Conservation (phyloP, 164 flowering plant genomes). For the Liquidambar formosana region DNA sequence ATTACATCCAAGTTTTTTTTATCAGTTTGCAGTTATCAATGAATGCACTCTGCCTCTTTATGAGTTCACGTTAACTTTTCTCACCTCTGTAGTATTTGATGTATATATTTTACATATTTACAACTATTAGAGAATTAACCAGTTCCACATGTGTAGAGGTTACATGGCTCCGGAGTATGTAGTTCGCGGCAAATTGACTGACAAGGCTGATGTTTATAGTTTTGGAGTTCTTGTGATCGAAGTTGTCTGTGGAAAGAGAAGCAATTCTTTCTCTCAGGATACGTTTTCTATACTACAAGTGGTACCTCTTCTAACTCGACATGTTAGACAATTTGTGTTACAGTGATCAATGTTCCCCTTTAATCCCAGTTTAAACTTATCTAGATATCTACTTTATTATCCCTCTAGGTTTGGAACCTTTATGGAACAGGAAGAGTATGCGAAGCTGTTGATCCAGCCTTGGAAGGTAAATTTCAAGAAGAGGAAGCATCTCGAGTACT, state of each 20-base stretch:
- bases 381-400: neutral
- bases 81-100: too few species aligned
- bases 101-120: too few species aligned
- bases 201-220: constrained; percentile 78
- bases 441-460: constrained; percentile 59
- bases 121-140: neutral
- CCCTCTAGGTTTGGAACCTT: constrained; percentile 64
- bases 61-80: too few species aligned
- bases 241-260: constrained; percentile 46
- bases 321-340: neutral
- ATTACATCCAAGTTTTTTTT: too few species aligned
- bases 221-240: constrained; percentile 70
- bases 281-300: constrained; percentile 40
- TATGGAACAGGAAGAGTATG: constrained; percentile 37
- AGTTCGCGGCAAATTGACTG: constrained; percentile 60
- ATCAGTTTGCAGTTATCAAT: too few species aligned
- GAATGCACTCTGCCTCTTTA: too few species aligned
- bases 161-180: constrained; percentile 78
- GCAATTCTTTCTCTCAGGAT: constrained; percentile 29
- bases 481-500: constrained; percentile 57
- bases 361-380: neutral
- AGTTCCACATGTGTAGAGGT: constrained; percentile 38
- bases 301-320: constrained; percentile 30
- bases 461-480: constrained; percentile 42
- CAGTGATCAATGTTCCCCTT: neutral